Conservation (phyloP, 1,139 yeast genomes). For the Nematodospora anomalae region DNA sequence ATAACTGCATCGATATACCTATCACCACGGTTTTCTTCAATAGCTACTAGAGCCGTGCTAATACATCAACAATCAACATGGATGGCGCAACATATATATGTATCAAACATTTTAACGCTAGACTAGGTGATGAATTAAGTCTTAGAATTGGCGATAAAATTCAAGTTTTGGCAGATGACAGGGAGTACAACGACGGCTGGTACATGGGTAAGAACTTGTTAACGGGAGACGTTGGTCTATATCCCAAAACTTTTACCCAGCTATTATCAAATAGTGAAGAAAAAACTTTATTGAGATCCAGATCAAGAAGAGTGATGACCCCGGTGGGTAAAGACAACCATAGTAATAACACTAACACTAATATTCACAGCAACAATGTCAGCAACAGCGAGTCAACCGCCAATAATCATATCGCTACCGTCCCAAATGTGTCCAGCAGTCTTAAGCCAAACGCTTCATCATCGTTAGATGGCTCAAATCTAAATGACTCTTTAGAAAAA, state of each 20-base stretch:
- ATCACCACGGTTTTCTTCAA: no score
- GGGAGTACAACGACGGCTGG: constrained; percentile 98
- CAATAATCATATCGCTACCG: no score
- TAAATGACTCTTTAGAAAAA: constrained; percentile 9
- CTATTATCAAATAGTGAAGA: constrained; percentile 24
- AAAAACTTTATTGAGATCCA: constrained; percentile 48
- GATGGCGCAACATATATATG: constrained; percentile 44
- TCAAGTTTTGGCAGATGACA: constrained; percentile 88
- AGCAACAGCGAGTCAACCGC: constrained; percentile 1
- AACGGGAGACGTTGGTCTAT: constrained; percentile 76
- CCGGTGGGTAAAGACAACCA: constrained; percentile 9
- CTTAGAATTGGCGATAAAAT: constrained; percentile 81
- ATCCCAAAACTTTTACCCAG: constrained; percentile 84
- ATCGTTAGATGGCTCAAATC: constrained; percentile 1
- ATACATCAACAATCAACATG: constrained; percentile 3
- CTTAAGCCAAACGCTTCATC: background rate
- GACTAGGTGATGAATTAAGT: constrained; percentile 86
- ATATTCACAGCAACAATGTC: background rate
- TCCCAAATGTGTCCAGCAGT: background rate
- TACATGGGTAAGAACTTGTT: constrained; percentile 77
- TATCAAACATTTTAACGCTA: constrained; percentile 80
- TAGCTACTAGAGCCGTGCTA: background rate
- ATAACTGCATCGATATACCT: no score
- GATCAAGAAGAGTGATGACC: constrained; percentile 53
- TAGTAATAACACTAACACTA: constrained; percentile 2